Evolutionary conservation across 495 filamentous ascomycete genomes (phyloP).

Genomic region (Cercophora scortea): DNA sequence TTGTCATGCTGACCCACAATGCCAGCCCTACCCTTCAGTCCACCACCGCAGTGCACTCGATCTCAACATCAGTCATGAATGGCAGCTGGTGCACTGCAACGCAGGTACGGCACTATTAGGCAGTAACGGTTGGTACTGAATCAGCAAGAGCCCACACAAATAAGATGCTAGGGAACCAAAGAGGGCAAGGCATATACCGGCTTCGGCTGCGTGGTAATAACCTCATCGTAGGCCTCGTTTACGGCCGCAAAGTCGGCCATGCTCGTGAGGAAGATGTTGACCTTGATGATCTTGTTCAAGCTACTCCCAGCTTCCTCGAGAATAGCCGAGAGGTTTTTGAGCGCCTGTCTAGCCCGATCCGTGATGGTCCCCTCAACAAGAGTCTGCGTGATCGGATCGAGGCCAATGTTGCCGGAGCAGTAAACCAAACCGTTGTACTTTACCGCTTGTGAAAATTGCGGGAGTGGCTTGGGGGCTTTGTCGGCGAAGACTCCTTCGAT

Average conservation of each 20-base stretch:
- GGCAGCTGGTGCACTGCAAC: slow-evolving; percentile 61
- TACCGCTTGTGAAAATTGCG: slow-evolving; percentile 49
- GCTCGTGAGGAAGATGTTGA: slow-evolving; percentile 57
- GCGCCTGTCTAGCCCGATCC: slow-evolving; percentile 43
- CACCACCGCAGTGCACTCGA: slow-evolving; percentile 57
- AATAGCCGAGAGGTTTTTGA: slow-evolving; percentile 54
- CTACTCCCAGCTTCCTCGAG: slow-evolving; percentile 53
- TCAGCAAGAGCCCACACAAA: not conserved
- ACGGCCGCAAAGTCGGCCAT: slow-evolving; percentile 62
- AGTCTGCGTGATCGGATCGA: slow-evolving; percentile 40
- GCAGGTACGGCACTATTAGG: slow-evolving; percentile 45
- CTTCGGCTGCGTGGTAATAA: slow-evolving; percentile 49
- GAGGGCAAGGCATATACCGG: slow-evolving; percentile 29
- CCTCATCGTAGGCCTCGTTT: slow-evolving; percentile 52
- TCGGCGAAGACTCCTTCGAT: slow-evolving; percentile 35
- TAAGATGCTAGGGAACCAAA: not conserved
- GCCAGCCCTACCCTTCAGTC: not conserved
- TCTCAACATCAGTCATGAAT: slow-evolving; percentile 61
- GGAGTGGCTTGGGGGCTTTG: slow-evolving; percentile 47
- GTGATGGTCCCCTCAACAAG: slow-evolving; percentile 46
- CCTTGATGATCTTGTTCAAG: slow-evolving; percentile 55
- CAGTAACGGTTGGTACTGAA: not conserved
- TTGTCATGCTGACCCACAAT: not conserved
- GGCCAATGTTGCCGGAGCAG: slow-evolving; percentile 47
- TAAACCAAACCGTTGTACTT: slow-evolving; percentile 51